These are phyloP conservation scores for Trichoderma afroharzianum DNA, from an alignment of 2,329 filamentous ascomycete species.

Conservation along the genomic window DNA sequence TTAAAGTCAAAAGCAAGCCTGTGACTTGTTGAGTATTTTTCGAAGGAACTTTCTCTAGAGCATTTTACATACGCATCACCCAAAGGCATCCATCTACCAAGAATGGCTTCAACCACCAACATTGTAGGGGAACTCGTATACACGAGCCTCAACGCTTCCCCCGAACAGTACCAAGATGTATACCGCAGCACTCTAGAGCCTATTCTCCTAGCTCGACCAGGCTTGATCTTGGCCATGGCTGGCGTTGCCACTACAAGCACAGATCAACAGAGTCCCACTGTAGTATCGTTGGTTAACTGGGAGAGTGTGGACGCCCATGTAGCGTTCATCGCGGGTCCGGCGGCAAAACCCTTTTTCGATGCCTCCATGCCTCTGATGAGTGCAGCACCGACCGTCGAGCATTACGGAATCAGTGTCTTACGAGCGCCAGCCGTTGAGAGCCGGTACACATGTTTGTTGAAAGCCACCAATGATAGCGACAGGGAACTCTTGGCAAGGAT, in stretches of 20 bases:
- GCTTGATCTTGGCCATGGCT: neutral
- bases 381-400: neutral
- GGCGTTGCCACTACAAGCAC: neutral
- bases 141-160: neutral
- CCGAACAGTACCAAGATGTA: neutral
- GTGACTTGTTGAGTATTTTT: no score
- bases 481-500: neutral
- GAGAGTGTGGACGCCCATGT: neutral
- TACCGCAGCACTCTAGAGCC: neutral
- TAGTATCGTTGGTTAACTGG: neutral
- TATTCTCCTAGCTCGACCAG: neutral
- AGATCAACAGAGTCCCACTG: neutral
- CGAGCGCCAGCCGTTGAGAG: neutral
- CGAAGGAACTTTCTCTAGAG: no score
- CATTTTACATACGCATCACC: neutral
- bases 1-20: no score
- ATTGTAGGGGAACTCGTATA: conserved; percentile 4
- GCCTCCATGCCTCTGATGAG: neutral
- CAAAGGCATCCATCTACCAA: neutral
- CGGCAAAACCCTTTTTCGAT: neutral
- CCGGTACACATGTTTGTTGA: neutral
- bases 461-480: neutral
- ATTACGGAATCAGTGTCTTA: neutral
- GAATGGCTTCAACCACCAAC: neutral
- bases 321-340: neutral